Conservation (phyloP, 768 basidiomycete genomes). For the Cystofilobasidium bisporidii region DNA sequence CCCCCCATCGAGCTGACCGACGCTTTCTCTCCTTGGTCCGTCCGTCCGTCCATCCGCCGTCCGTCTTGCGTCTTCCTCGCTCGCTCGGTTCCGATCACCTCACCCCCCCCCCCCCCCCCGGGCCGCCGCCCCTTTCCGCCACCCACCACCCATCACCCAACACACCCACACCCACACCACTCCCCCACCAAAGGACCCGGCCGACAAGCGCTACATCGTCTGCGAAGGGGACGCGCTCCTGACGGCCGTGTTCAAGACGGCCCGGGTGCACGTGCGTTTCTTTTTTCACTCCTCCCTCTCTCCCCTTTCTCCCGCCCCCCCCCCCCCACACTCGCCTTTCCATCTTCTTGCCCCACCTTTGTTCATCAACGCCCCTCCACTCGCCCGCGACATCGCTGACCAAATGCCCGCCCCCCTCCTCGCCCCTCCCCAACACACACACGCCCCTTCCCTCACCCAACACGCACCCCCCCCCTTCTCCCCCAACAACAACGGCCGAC, state of each 20-base stretch:
- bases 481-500: no score
- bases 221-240: conserved; percentile 58
- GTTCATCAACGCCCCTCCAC: neutral
- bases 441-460: neutral
- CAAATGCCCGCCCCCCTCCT: neutral
- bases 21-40: no score
- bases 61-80: neutral
- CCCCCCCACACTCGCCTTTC: no score
- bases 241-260: conserved; percentile 64
- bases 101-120: neutral
- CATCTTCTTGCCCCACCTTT: no score
- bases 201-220: conserved; percentile 70
- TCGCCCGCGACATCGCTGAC: neutral
- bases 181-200: conserved; percentile 58
- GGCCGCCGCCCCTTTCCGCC: neutral
- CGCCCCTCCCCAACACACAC: neutral
- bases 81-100: neutral
- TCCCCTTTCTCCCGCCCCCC: neutral
- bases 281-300: conserved; percentile 50
- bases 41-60: no score
- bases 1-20: no score
- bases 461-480: no score
- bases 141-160: neutral
- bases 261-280: conserved; percentile 49
- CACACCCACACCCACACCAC: neutral